These are phyloP conservation scores for Magnusiomyces sp. DNA, from an alignment of 1,139 yeast species.

Conservation along the genomic window DNA sequence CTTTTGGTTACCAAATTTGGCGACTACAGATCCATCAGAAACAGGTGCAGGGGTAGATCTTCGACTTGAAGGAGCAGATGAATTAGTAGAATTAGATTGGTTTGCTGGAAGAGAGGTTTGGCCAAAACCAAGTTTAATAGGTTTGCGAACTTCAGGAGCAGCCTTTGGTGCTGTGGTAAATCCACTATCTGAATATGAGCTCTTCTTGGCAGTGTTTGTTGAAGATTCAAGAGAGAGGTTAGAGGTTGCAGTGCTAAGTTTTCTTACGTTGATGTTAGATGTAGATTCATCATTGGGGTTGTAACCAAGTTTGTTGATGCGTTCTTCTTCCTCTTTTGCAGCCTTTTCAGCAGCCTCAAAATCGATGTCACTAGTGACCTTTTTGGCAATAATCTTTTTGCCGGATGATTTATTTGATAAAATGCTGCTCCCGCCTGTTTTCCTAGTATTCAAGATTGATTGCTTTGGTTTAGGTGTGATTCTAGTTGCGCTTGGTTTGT, in stretches of 20 bases:
- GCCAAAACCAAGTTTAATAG: slow-evolving; percentile 32
- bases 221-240: slow-evolving; percentile 5
- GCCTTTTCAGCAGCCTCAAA: slow-evolving; percentile 86
- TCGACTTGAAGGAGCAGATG: slow-evolving; percentile 7
- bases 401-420: slow-evolving; percentile 27
- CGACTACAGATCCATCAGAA: slow-evolving; percentile 30
- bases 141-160: slow-evolving; percentile 16
- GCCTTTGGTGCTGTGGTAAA: slow-evolving; percentile 13
- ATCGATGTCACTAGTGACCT: slow-evolving; percentile 59
- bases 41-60: slow-evolving; percentile 32
- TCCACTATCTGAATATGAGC: slow-evolving; percentile 3
- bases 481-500: slow-evolving; percentile 24
- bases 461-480: slow-evolving; percentile 13
- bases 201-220: background rate
- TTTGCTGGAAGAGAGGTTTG: slow-evolving; percentile 22
- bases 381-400: slow-evolving; percentile 32
- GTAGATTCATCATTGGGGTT: slow-evolving; percentile 43
- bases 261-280: slow-evolving; percentile 24
- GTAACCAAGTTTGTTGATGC: slow-evolving; percentile 63
- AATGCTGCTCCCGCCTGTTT: slow-evolving; percentile 19
- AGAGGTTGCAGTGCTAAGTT: slow-evolving; percentile 15
- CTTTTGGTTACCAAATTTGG: slow-evolving; percentile 80
- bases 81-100: background rate
- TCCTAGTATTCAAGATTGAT: slow-evolving; percentile 12
- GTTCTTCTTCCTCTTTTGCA: slow-evolving; percentile 77